Percentiles rank a stretch among this genome's conserved stretches.
These are phyloP conservation scores for Chrysophaeum taylorii DNA, from an alignment of 352 stramenopile species.

Conservation along the genomic window DNA sequence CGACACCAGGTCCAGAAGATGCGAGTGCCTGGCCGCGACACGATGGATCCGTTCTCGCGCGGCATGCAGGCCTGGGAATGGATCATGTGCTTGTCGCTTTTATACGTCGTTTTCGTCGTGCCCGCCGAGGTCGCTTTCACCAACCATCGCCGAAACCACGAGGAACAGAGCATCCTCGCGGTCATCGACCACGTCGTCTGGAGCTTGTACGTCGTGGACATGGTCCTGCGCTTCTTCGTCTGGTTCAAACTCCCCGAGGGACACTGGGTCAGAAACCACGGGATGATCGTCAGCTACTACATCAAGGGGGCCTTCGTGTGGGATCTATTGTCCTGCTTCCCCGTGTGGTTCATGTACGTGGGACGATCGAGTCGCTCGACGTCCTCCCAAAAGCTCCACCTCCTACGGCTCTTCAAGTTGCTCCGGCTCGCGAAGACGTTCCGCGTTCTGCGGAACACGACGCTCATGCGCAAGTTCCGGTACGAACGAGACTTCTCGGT, in stretches of 20 bases:
- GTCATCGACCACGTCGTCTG: slow-evolving; percentile 25
- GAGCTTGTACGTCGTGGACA: slow-evolving; percentile 25
- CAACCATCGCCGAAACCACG: no score
- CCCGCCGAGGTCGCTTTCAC: slow-evolving; percentile 27
- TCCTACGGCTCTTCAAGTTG: slow-evolving; percentile 25
- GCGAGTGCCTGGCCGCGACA: no score
- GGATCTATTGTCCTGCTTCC: slow-evolving; percentile 20
- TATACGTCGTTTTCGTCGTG: slow-evolving; percentile 20
- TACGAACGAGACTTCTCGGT: slow-evolving; percentile 20
- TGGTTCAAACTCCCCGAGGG: slow-evolving; percentile 2
- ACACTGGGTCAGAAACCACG: slow-evolving; percentile 14
- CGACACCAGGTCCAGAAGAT: no score
- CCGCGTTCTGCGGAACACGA: slow-evolving; percentile 22
- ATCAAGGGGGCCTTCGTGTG: slow-evolving; percentile 11
- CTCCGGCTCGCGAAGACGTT: slow-evolving; percentile 27
- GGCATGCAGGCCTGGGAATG: slow-evolving; percentile 20
- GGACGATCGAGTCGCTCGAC: no score
- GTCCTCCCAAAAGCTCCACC: slow-evolving; percentile 9
- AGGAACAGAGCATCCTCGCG: no score
- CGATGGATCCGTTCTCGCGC: no score
- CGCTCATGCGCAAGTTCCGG: slow-evolving; percentile 26
- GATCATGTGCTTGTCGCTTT: slow-evolving; percentile 16
- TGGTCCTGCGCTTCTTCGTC: slow-evolving; percentile 29
- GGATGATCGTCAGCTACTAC: slow-evolving; percentile 23
- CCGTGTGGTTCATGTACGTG: slow-evolving; percentile 11